A percentile compares a stretch with the other conserved stretches of the same genome.
These are phyloP conservation scores for Pachyrhizus erosus DNA, from an alignment of 306 rosid genomes.

Conservation along the genomic window DNA sequence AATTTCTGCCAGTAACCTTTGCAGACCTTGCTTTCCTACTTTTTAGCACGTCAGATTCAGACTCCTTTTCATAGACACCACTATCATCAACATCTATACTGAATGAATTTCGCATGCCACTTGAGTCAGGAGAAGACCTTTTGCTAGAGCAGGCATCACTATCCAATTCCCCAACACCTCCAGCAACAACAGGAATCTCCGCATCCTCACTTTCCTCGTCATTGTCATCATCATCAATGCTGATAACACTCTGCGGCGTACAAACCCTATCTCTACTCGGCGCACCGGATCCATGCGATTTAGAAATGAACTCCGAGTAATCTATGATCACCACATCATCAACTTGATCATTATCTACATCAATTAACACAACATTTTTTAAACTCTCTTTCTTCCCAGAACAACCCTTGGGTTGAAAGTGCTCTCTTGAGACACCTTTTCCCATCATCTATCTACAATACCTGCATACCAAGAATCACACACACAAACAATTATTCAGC, in stretches of 20 bases:
- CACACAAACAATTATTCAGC: conserved; percentile 24
- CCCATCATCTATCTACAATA: conserved; percentile 63
- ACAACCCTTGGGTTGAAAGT: conserved; percentile 56
- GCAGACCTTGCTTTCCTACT: conserved; percentile 48
- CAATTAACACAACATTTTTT: conserved; percentile 63
- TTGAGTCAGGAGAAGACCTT: conserved; percentile 49
- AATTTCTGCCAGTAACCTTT: conserved; percentile 51
- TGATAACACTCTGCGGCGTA: conserved; percentile 56
- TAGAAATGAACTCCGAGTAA: conserved; percentile 43
- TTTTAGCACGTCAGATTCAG: conserved; percentile 50
- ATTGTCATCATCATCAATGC: conserved; percentile 65
- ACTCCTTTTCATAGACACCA: conserved; percentile 46
- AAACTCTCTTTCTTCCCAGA: conserved; percentile 56
- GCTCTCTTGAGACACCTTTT: conserved; percentile 51
- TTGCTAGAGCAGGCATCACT: conserved; percentile 83
- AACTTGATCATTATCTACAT: conserved; percentile 65
- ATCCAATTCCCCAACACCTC: conserved; percentile 69
- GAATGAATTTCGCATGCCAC: conserved; percentile 34
- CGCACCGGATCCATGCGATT: conserved; percentile 46
- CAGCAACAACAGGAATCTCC: conserved; percentile 44
- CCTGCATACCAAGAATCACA: conserved; percentile 39
- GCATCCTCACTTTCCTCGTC: conserved; percentile 63
- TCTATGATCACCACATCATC: conserved; percentile 68
- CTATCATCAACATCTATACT: conserved; percentile 53
- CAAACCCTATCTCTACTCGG: conserved; percentile 47